These are phyloP conservation scores for Vigna nakashimae DNA, from an alignment of 306 rosid species.

Conservation along the genomic window DNA sequence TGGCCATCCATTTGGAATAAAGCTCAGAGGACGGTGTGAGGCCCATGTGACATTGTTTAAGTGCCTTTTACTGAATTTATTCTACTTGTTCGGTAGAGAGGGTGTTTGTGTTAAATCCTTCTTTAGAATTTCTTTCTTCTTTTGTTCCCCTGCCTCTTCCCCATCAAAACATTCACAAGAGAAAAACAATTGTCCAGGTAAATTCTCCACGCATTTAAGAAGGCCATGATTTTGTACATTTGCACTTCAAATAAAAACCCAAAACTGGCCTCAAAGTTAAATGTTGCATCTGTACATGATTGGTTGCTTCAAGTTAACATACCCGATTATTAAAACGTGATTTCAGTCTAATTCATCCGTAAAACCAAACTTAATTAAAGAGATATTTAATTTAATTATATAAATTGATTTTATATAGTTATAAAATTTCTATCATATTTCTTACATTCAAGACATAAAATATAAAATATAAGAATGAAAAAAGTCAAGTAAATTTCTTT, in stretches of 20 bases:
- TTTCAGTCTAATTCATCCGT: too few species aligned
- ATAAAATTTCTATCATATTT: too few species aligned
- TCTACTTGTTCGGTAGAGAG: conserved; percentile 40
- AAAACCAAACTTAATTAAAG: too few species aligned
- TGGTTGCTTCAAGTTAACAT: too few species aligned
- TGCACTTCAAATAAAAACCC: background rate
- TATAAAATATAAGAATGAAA: too few species aligned
- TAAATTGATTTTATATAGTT: too few species aligned
- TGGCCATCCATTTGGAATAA: conserved; percentile 44
- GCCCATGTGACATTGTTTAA: conserved; percentile 37
- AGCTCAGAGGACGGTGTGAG: conserved; percentile 8
- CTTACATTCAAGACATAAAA: too few species aligned
- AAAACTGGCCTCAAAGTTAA: background rate
- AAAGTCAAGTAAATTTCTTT: too few species aligned
- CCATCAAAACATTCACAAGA: background rate
- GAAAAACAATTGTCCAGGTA: background rate
- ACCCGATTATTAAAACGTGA: too few species aligned
- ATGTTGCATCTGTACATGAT: background rate
- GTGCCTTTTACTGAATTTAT: conserved; percentile 36
- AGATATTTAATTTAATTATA: too few species aligned
- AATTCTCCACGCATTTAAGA: background rate
- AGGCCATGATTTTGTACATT: background rate
- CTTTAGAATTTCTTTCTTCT: background rate
- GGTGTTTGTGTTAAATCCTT: conserved; percentile 23
- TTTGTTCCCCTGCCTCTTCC: background rate